A percentile compares a stretch with the other conserved stretches of the same genome.
Evolutionary conservation across 495 filamentous ascomycete genomes (phyloP).

Genomic region (Penicillium steckii): DNA sequence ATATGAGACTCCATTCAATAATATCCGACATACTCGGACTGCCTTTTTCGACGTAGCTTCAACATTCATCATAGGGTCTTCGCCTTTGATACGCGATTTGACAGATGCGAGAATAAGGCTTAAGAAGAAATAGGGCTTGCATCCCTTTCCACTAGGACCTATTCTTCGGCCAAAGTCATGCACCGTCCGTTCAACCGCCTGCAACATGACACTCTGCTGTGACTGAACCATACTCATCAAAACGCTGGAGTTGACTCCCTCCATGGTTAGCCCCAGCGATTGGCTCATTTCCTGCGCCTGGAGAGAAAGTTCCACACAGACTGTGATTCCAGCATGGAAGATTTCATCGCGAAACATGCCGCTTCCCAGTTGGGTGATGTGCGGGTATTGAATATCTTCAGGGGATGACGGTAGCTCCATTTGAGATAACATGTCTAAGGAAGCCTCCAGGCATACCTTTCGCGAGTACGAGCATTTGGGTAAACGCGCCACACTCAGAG

Average conservation of each 20-base stretch:
- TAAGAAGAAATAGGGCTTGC: conserved; percentile 37
- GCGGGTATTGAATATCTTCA: conserved; percentile 20
- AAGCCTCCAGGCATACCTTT: conserved; percentile 51
- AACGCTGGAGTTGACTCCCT: conserved; percentile 23
- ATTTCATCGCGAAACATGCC: conserved; percentile 42
- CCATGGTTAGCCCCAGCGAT: conserved; percentile 10
- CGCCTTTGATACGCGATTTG: conserved; percentile 37
- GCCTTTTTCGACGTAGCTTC: conserved; percentile 24
- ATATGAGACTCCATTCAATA: conserved; percentile 28
- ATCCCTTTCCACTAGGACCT: conserved; percentile 27
- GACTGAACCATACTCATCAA: conserved; percentile 38
- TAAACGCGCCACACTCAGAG: conserved; percentile 44
- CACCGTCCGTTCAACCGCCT: conserved; percentile 32
- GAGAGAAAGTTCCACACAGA: conserved; percentile 38
- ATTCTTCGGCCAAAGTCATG: conserved; percentile 34
- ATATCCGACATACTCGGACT: conserved; percentile 24
- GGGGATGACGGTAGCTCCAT: conserved; percentile 31
- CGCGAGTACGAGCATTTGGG: conserved; percentile 57
- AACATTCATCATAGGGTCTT: conserved; percentile 29
- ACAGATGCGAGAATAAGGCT: conserved; percentile 33
- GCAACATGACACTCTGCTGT: conserved; percentile 37
- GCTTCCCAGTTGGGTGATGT: conserved; percentile 33
- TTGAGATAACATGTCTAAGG: conserved; percentile 48
- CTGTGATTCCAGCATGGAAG: conserved; percentile 37
- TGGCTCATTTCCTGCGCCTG: conserved; percentile 30